Evolutionary conservation across 2,329 filamentous ascomycete species (phyloP), one percentile per base, ranked within the genome.

Genomic region (Tolypocladium sp.): DNA sequence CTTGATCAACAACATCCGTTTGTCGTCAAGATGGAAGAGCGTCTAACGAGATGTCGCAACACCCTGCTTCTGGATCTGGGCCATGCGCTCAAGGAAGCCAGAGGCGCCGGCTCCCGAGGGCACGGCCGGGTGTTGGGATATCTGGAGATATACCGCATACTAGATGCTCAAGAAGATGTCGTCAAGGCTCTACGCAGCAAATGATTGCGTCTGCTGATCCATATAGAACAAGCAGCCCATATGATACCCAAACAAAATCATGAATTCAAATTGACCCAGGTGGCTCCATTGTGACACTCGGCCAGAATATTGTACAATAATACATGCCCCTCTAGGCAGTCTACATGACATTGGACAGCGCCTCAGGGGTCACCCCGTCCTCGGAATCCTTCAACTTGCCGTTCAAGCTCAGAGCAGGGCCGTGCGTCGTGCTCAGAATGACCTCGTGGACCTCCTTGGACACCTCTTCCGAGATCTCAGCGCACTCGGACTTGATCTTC

Each of bases 391-490:
- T 85, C 72, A 94, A 89, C 58, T 88, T 85, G 59, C 92, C 93
- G 70, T 84, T 96, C 71, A 99, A 76, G 71, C 87, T 91, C 77
- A 99, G 85, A 0, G 91, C 93, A 1, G 94, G 92, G 2, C 89
- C 87, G 69, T 94, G 82, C 8, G 93, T 96, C 15, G 92, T 91
- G 77, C 90, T 93, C 68, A 99, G 77, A 40, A 97, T 89, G 71
- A 87, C 79, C 70, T 86, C 84, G 66, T 82, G 73, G 46, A 79
- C 71, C 64, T 73, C 73, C 67, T 76, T 77, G 56, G 77, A 73
- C 60, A 74, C 69, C 63, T 71, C 73, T 59, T 79, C 78, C 64
- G 87, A 87, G 57, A 97, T 79, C 63, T 90, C 79, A 20, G 79
- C 77, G 55, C 92, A 87, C 70, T 96, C 91, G 67, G 84, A 85